Conservation (phyloP, 1,139 yeast species). For the Kazachstania sp. region DNA sequence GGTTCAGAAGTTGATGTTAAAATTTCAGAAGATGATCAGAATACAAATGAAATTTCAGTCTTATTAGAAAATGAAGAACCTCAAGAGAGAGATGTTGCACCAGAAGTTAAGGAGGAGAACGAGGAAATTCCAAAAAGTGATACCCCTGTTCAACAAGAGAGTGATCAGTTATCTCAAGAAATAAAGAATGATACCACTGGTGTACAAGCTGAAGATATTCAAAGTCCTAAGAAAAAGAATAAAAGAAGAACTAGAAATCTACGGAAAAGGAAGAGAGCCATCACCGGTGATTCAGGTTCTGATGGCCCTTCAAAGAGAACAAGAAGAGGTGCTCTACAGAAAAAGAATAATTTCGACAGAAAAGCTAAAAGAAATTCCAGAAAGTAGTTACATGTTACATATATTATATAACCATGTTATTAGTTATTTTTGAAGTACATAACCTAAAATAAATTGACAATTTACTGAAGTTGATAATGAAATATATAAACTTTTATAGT, state of each 20-base stretch:
- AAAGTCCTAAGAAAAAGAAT: not conserved
- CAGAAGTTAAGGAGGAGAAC: not conserved
- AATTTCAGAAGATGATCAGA: no score
- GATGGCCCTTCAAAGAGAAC: not conserved
- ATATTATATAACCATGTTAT: not conserved
- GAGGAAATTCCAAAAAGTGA: not conserved
- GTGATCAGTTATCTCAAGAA: not conserved
- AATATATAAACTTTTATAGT: not conserved
- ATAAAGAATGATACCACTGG: no score
- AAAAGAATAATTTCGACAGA: not conserved
- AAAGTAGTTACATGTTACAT: not conserved
- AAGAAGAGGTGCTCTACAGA: conserved; percentile 3
- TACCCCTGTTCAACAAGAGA: not conserved
- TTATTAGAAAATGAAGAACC: not conserved
- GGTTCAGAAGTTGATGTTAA: no score
- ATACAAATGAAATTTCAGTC: not conserved
- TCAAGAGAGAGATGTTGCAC: not conserved
- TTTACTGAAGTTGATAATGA: no score
- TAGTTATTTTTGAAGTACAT: no score
- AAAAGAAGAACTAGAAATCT: conserved; percentile 5
- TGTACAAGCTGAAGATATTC: not conserved
- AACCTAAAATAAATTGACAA: no score
- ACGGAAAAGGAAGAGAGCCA: conserved; percentile 8
- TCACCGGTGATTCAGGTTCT: conserved; percentile 1
- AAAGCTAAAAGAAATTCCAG: not conserved